Base-by-base conservation (phyloP, 1,284 basidiomycete genomes). In the Phlebopus sp. region DNA sequence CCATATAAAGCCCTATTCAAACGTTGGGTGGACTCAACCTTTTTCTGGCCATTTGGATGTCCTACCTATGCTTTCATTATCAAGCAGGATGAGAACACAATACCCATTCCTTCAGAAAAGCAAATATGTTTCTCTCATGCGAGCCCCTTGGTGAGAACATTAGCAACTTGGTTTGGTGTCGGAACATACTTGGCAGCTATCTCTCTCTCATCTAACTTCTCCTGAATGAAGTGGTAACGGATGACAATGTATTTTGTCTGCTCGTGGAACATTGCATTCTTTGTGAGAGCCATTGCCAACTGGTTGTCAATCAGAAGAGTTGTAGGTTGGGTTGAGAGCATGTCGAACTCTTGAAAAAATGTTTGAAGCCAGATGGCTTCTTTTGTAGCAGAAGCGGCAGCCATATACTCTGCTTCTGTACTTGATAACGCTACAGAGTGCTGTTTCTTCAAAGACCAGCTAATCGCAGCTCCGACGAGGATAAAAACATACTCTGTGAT, bases 211-310 rank as follows among this genome's bases (percentile, higher is more conserved):
- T 52, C 49, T 17, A 69, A 55, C 8, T 41, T 39, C 15, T 69
- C 66, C 0, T 63, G 59, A 10, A 69, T 47, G 27, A 58, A 62
- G 45, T 71, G 69, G 39, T 63, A 52, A 5, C 41, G 41, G 29
- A 70, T 23, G 21, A 6, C 21, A 23, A 23, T 23, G 21, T 23
- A 6, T 23, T 23, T 23, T 6, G 21, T 23, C 21, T 23, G 21
- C 21, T 23, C 21, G 21, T 23, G 59, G 25, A 41, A 53, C 3
- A 57, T 39, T 0, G 64, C 61, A 34, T 68, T 64, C 7, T 58
- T 44, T 1, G 63, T 52, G 0, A 72, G 21, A 23, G 21, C 21
- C 21, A 23, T 23, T 6, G 21, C 21, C 21, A 6, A 23, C 21
- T 23, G 21, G 51, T 70, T 70, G 54, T 72, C 68, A 21, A 53